Conservation (phyloP, 805 yeast genomes). For the Kodamaea fukazawae region DNA sequence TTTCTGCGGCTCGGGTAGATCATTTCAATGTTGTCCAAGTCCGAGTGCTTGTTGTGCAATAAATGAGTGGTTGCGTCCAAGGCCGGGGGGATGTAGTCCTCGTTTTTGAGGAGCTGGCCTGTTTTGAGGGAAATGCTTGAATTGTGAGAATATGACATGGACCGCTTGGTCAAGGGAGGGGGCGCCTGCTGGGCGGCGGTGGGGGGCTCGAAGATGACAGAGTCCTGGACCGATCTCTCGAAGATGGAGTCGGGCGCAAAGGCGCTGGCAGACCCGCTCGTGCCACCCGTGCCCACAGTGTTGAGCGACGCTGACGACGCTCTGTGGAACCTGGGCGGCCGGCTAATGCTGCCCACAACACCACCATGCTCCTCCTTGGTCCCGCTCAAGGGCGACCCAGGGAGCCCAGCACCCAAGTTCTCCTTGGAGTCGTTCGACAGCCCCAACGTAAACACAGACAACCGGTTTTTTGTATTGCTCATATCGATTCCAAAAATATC, state of each 20-base stretch:
- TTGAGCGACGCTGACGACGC: conserved; percentile 7
- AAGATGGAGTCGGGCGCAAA: conserved; percentile 25
- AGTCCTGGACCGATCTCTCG: conserved; percentile 43
- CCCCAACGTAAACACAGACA: conserved; percentile 26
- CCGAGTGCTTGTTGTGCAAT: conserved; percentile 55
- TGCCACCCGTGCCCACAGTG: conserved; percentile 12
- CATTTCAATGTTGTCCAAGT: conserved; percentile 69
- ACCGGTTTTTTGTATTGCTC: conserved; percentile 15
- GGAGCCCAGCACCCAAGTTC: conserved; percentile 1
- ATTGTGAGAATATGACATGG: conserved; percentile 21
- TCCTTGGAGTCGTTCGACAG: conserved; percentile 11
- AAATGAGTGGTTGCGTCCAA: conserved; percentile 73
- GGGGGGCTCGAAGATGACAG: conserved; percentile 13
- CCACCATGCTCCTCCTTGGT: not conserved
- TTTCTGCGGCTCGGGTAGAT: conserved; percentile 58
- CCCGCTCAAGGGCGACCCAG: not conserved
- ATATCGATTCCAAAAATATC: not conserved
- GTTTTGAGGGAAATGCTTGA: conserved; percentile 23
- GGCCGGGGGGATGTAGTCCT: conserved; percentile 78
- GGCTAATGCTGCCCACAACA: no score
- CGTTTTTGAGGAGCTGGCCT: conserved; percentile 35
- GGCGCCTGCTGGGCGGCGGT: conserved; percentile 3
- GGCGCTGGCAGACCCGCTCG: conserved; percentile 14
- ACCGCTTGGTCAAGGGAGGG: conserved; percentile 13
- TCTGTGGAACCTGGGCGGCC: conserved; percentile 3